Percentiles rank a stretch among this genome's conserved stretches.
Conservation (phyloP, 805 yeast species). For the Saturnispora gosingensis region DNA sequence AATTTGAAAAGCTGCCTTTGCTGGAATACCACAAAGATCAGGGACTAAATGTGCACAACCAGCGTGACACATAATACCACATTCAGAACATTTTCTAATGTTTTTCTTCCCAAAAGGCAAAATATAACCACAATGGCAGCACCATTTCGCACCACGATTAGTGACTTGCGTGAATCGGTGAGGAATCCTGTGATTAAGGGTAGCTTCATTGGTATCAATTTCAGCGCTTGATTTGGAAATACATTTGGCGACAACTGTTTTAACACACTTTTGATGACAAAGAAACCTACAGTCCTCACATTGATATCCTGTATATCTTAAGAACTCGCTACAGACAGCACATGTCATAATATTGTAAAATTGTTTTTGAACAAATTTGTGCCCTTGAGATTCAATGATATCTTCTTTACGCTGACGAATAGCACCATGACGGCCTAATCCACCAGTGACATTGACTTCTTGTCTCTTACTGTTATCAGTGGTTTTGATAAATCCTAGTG, state of each 20-base stretch:
- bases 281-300: constrained; percentile 77
- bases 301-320: constrained; percentile 78
- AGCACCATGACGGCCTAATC: constrained; percentile 94
- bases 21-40: constrained; percentile 96
- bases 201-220: constrained; percentile 60
- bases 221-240: constrained; percentile 69
- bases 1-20: constrained; percentile 92
- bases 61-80: constrained; percentile 93
- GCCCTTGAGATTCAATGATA: constrained; percentile 92
- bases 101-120: constrained; percentile 92
- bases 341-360: constrained; percentile 96
- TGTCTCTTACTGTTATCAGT: constrained; percentile 33
- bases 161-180: constrained; percentile 90
- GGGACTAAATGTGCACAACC: constrained; percentile 93
- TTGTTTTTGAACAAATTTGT: constrained; percentile 90
- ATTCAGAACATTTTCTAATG: constrained; percentile 84
- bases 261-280: constrained; percentile 75
- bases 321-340: constrained; percentile 93
- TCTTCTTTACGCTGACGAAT: constrained; percentile 88
- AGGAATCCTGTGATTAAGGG: constrained; percentile 92
- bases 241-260: constrained; percentile 75
- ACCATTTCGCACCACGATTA: constrained; percentile 96
- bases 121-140: constrained; percentile 97
- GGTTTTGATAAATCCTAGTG: constrained; percentile 69
- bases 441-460: constrained; percentile 44